Evolutionary conservation across 371 early-diverging fungal species (phyloP).

Genomic region (Lichtheimia ornata): DNA sequence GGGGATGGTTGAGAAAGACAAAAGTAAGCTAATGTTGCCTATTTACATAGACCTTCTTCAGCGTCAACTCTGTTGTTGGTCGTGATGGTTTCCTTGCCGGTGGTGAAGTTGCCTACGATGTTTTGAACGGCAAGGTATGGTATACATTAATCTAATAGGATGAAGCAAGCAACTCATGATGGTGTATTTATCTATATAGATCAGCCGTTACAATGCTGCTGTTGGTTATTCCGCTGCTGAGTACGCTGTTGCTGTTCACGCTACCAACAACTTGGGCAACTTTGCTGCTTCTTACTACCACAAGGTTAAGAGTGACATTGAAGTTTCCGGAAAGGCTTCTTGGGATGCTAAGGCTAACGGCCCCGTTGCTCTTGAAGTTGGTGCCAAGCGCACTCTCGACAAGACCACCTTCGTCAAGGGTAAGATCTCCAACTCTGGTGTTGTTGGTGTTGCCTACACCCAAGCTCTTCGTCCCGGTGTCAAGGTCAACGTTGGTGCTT

Average conservation of each 20-base stretch:
- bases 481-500: constrained; percentile 90
- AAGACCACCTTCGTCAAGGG: constrained; percentile 89
- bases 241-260: constrained; percentile 87
- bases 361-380: constrained; percentile 89
- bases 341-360: constrained; percentile 82
- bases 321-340: constrained; percentile 92
- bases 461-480: constrained; percentile 93
- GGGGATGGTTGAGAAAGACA: too few species aligned
- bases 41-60: constrained; percentile 39
- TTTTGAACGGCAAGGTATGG: constrained; percentile 77
- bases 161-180: not conserved
- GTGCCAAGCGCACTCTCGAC: constrained; percentile 92
- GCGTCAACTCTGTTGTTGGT: constrained; percentile 56
- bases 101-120: constrained; percentile 91
- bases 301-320: constrained; percentile 84
- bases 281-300: constrained; percentile 95
- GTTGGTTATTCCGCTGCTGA: constrained; percentile 85
- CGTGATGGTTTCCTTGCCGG: constrained; percentile 87
- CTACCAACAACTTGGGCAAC: constrained; percentile 67
- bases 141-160: not conserved
- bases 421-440: constrained; percentile 94
- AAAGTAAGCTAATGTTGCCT: not conserved
- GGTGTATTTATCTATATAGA: constrained; percentile 14
- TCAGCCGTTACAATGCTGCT: constrained; percentile 85
- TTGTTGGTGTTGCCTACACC: constrained; percentile 89